Evolutionary conservation across 352 stramenopile genomes (phyloP).

Genomic region (Phytophthora citricola): DNA sequence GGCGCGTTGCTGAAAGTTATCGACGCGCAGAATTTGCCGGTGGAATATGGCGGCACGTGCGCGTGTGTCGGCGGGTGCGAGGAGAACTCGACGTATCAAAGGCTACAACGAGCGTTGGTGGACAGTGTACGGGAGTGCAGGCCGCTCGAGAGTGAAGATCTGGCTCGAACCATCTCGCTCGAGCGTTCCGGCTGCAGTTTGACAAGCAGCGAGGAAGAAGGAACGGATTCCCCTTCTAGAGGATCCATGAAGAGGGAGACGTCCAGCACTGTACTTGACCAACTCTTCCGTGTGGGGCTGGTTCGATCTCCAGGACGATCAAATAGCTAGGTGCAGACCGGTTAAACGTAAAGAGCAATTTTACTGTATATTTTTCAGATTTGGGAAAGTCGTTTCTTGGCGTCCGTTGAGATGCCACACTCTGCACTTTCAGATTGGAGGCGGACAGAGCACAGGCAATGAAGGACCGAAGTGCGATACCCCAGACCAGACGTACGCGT

Average conservation of each 20-base stretch:
- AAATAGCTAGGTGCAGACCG: constrained; percentile 14
- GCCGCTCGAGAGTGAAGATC: constrained; percentile 53
- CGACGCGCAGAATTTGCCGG: constrained; percentile 67
- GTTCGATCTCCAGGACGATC: constrained; percentile 27
- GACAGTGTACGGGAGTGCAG: constrained; percentile 56
- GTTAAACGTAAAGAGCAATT: neutral
- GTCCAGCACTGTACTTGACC: constrained; percentile 26
- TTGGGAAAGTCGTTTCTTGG: constrained; percentile 16
- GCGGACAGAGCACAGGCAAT: neutral
- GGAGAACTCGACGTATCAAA: constrained; percentile 71
- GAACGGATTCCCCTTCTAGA: constrained; percentile 2
- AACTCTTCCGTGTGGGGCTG: constrained; percentile 29
- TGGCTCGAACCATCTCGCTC: constrained; percentile 23
- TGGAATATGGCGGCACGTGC: constrained; percentile 77
- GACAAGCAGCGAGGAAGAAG: constrained; percentile 11
- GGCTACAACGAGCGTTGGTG: constrained; percentile 59
- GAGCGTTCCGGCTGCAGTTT: constrained; percentile 22
- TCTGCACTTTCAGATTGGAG: constrained; percentile 3
- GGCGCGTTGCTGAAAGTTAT: constrained; percentile 61
- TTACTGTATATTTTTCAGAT: neutral
- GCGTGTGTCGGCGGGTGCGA: constrained; percentile 71
- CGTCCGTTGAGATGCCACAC: constrained; percentile 21
- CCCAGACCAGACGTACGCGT: constrained; percentile 15
- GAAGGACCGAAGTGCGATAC: constrained; percentile 12
- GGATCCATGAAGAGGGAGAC: constrained; percentile 28